Conservation (phyloP, 2,329 filamentous ascomycete species). For the Beauveria sp. region DNA sequence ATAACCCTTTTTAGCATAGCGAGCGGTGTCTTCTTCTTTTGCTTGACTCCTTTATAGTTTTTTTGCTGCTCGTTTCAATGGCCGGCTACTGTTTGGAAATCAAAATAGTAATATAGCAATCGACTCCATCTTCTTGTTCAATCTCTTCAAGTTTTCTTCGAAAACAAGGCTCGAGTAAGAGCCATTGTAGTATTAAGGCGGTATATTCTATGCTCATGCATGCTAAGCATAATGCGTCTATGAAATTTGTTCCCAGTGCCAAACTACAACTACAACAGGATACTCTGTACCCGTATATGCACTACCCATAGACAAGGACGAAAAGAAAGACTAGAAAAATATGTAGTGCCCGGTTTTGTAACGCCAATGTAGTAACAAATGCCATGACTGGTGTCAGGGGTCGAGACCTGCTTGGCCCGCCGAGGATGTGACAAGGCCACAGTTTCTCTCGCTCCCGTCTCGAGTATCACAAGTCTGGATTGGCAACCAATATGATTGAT, state of each 20-base stretch:
- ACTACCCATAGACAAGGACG: background rate
- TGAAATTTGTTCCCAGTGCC: background rate
- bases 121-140: background rate
- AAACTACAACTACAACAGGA: background rate
- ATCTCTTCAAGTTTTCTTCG: background rate
- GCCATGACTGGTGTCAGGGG: background rate
- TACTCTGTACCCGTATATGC: background rate
- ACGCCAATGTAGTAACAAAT: conserved; percentile 4
- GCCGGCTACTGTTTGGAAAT: background rate
- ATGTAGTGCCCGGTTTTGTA: background rate
- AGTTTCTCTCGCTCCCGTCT: background rate
- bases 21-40: conserved; percentile 4
- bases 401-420: background rate
- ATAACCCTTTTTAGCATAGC: conserved; percentile 2
- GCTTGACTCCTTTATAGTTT: background rate
- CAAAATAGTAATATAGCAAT: background rate
- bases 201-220: conserved; percentile 9
- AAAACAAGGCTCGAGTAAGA: background rate
- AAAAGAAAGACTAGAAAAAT: background rate
- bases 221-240: conserved; percentile 10
- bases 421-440: background rate
- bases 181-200: background rate
- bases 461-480: background rate
- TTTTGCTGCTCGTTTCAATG: background rate
- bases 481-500: background rate